phyloP scores from a whole-genome alignment of 2,329 filamentous ascomycete genomes.

The Lachnellula occidentalis region DNA sequence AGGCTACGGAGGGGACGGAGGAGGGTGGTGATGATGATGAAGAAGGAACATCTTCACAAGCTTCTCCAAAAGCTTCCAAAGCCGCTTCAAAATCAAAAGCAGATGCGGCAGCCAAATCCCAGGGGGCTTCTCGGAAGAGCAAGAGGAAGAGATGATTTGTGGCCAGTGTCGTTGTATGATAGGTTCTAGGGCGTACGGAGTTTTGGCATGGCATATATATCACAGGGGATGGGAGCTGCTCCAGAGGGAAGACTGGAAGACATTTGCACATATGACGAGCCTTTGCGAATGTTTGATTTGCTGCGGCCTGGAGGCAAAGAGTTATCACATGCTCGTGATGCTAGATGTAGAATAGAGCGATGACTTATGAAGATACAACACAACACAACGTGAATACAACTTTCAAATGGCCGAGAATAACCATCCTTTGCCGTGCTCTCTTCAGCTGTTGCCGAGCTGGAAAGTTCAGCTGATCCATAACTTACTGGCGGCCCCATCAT shows the following conservation, averaged over 20 bases:
- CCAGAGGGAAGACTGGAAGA: not conserved
- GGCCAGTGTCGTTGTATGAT: not conserved
- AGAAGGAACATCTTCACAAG: constrained; percentile 21
- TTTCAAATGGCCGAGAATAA: not conserved
- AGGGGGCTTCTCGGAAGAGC: constrained; percentile 23
- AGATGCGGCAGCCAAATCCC: constrained; percentile 14
- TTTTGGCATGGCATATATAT: not conserved
- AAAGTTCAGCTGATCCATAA: not conserved
- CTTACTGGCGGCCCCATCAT: too few species aligned
- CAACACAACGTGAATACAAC: too few species aligned
- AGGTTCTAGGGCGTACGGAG: constrained; percentile 1
- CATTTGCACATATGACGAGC: not conserved
- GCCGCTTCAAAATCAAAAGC: constrained; percentile 19
- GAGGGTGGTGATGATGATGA: constrained; percentile 33
- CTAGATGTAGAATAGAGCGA: too few species aligned
- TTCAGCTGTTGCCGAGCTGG: not conserved
- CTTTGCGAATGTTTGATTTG: not conserved
- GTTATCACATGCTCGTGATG: too few species aligned
- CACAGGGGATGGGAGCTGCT: not conserved
- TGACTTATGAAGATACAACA: too few species aligned
- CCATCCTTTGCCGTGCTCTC: not conserved
- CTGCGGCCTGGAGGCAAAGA: too few species aligned
- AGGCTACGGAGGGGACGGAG: constrained; percentile 31
- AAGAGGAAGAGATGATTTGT: constrained; percentile 24
- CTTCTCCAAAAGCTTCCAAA: constrained; percentile 25